Evolutionary conservation across 1,284 basidiomycete genomes (phyloP), one percentile per base, ranked within the genome.

Genomic region (Baeospora myosura): DNA sequence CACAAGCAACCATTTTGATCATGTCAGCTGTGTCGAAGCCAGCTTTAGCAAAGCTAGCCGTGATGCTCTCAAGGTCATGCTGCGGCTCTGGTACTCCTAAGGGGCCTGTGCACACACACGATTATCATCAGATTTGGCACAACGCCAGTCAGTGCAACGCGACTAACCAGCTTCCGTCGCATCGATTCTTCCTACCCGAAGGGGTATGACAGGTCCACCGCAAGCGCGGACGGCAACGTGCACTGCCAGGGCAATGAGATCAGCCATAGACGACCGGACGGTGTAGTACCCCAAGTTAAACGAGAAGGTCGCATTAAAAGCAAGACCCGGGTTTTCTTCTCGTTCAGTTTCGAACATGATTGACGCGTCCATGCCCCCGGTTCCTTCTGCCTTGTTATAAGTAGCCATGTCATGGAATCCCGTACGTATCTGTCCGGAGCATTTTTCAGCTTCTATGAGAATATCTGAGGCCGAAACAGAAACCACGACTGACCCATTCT

Each of bases 351-450:
- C 45, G 33, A 29, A 46, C 18, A 18, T 24, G 24, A 43, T 46
- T 17, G 36, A 39, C 4, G 37, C 45, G 24, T 46, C 45, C 12
- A 46, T 41, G 12, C 45, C 45, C 16, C 45, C 41, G 26, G 42
- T 43, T 25, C 45, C 45, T 18, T 30, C 33, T 11, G 43, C 33
- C 1, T 39, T 42, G 28, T 46, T 30, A 23, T 46, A 42, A 4
- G 45, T 46, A 6, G 45, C 36, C 45, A 46, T 46, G 29, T 46
- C 45, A 32, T 46, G 41, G 24, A 42, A 46, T 5, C 41, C 45
- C 41, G 32, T 33, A 33, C 32, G 32, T 8, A 33, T 8, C 32
- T 33, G 16, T 8, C 7, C 12, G 7, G 7, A 28, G n/a, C 8
- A 29, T 29, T 29, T n/a, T 29, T 8, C n/a, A 17, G 11, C 12